A percentile compares a stretch with the other conserved stretches of the same genome.
Conservation (phyloP, 768 basidiomycete genomes). For the Rubroboletus pulcherrimus region DNA sequence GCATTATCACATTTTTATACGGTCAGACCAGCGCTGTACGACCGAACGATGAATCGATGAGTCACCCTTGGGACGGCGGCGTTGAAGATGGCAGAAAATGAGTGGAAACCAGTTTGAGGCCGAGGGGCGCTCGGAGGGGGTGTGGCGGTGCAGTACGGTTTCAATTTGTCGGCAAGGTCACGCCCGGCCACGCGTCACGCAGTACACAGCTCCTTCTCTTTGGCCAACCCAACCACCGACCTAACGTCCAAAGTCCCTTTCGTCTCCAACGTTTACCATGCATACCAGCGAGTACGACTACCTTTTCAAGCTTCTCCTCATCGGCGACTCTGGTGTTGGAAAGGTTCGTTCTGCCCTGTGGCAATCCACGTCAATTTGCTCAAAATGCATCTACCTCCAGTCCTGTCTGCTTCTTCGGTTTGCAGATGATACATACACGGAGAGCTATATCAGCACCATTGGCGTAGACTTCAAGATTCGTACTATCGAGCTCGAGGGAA, state of each 20-base stretch:
- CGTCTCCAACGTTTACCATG: constrained; percentile 45
- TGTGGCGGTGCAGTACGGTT: constrained; percentile 25
- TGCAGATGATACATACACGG: constrained; percentile 96
- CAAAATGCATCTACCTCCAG: constrained; percentile 42
- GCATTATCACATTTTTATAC: not conserved
- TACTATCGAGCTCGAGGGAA: constrained; percentile 97
- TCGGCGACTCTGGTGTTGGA: constrained; percentile 94
- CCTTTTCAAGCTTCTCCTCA: constrained; percentile 94
- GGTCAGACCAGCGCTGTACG: not conserved
- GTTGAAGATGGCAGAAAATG: not conserved
- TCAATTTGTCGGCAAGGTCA: constrained; percentile 23
- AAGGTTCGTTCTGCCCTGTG: constrained; percentile 50
- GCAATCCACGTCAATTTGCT: constrained; percentile 19
- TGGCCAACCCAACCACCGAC: constrained; percentile 29
- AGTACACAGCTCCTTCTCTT: constrained; percentile 32
- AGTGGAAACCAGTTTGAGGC: constrained; percentile 7
- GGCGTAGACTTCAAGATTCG: constrained; percentile 99
- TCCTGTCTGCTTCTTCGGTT: constrained; percentile 91
- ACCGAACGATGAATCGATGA: too few species aligned
- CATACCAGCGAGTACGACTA: constrained; percentile 94
- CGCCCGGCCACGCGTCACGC: constrained; percentile 34
- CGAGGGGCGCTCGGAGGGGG: not conserved
- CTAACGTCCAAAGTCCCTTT: constrained; percentile 28
- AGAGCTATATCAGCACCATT: constrained; percentile 96
- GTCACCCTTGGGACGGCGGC: too few species aligned